phyloP scores from a whole-genome alignment of 495 filamentous ascomycete species.

The Staphylotrichum longicolle region DNA sequence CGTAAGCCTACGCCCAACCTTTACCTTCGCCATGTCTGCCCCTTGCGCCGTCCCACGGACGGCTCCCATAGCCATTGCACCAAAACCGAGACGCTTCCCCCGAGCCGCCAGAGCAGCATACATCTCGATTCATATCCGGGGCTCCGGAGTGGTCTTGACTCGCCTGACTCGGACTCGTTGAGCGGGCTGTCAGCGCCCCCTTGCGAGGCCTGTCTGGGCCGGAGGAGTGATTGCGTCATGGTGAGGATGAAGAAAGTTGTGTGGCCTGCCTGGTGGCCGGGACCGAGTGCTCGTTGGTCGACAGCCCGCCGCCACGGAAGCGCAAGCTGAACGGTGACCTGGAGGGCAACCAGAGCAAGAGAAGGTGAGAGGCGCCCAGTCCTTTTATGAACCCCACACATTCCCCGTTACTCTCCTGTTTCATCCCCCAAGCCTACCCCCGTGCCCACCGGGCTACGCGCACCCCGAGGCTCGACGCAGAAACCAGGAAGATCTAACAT shows the following conservation, averaged over 20 bases:
- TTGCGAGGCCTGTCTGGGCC: conserved; percentile 68
- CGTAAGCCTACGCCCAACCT: conserved; percentile 18
- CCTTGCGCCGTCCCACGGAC: conserved; percentile 50
- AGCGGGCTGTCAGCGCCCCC: conserved; percentile 42
- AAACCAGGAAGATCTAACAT: conserved; percentile 36
- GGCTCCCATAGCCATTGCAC: conserved; percentile 57
- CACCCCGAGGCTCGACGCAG: conserved; percentile 12
- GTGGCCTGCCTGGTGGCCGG: conserved; percentile 61
- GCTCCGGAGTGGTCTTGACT: conserved; percentile 49
- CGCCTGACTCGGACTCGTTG: conserved; percentile 49
- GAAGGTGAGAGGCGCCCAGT: conserved; percentile 48
- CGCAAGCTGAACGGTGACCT: conserved; percentile 64
- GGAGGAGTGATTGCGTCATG: conserved; percentile 89
- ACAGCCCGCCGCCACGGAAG: conserved; percentile 70
- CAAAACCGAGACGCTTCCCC: conserved; percentile 48
- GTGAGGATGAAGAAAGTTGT: conserved; percentile 63
- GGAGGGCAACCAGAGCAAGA: conserved; percentile 55
- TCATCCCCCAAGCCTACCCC: conserved; percentile 3
- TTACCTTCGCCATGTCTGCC: conserved; percentile 49
- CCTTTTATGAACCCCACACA: conserved; percentile 17
- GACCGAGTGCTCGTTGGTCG: conserved; percentile 61
- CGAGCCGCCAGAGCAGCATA: conserved; percentile 44
- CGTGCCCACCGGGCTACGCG: conserved; percentile 13
- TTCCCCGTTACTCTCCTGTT: conserved; percentile 3
- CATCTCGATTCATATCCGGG: conserved; percentile 39